Evolutionary conservation across 1,284 basidiomycete species (phyloP).

Genomic region (Rugosomyces carneus): DNA sequence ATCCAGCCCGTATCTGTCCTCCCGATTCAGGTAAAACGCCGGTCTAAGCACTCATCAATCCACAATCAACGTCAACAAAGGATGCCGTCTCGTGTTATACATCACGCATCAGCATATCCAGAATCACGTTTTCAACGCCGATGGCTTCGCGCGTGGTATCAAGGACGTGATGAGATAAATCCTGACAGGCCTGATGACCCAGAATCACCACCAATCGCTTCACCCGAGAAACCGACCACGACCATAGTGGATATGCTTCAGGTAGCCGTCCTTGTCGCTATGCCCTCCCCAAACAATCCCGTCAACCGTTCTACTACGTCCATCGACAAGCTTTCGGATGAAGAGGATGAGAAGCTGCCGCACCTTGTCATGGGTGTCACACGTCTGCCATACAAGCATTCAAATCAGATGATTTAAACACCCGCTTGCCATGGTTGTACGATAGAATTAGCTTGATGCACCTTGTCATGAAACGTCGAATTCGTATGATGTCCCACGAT

Average conservation of each 20-base stretch:
- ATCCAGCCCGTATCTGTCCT: slow-evolving; percentile 31
- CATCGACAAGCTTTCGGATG: slow-evolving; percentile 23
- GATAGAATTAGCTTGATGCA: slow-evolving; percentile 1
- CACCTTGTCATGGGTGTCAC: slow-evolving; percentile 41
- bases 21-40: slow-evolving; percentile 28
- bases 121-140: slow-evolving; percentile 6
- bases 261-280: slow-evolving; percentile 54
- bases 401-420: slow-evolving; percentile 10
- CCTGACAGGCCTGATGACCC: background rate
- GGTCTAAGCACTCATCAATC: slow-evolving; percentile 20
- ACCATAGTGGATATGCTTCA: slow-evolving; percentile 31
- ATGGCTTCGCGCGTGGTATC: slow-evolving; percentile 7
- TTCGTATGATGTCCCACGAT: slow-evolving; percentile 5
- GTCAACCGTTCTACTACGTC: slow-evolving; percentile 9
- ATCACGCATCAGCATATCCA: slow-evolving; percentile 9
- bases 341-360: slow-evolving; percentile 30
- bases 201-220: background rate
- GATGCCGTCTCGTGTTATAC: slow-evolving; percentile 6
- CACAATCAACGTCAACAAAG: slow-evolving; percentile 9
- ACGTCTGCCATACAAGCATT: slow-evolving; percentile 25
- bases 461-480: slow-evolving; percentile 2
- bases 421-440: slow-evolving; percentile 3
- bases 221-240: slow-evolving; percentile 12
- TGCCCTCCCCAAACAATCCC: slow-evolving; percentile 40
- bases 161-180: slow-evolving; percentile 4